Percentiles rank a stretch among this genome's conserved stretches.
These are phyloP conservation scores for Cyclostephanos tholiformis DNA, from an alignment of 108 stramenopile genomes.

Conservation along the genomic window DNA sequence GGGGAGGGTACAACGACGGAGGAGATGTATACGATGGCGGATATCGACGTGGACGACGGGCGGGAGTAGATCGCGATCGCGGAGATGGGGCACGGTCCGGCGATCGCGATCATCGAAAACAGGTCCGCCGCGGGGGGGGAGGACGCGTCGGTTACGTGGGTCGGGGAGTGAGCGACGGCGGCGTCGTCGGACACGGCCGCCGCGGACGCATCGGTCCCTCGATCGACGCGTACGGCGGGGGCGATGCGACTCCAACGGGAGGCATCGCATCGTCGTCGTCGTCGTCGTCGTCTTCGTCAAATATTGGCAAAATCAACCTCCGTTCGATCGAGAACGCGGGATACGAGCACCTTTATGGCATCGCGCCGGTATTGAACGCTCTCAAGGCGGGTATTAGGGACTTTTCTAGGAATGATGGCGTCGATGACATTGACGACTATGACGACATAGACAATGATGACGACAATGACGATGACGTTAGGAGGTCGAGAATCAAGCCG, in stretches of 20 bases:
- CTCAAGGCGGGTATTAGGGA: slow-evolving; percentile 67
- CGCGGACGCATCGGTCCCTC: not conserved
- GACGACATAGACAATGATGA: slow-evolving; percentile 29
- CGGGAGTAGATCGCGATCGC: no score
- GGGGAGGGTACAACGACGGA: slow-evolving; percentile 16
- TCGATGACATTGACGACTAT: no score
- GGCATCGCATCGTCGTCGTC: not conserved
- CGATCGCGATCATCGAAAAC: not conserved
- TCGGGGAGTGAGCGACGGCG: no score
- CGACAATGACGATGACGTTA: slow-evolving; percentile 18
- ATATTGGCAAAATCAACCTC: slow-evolving; percentile 66
- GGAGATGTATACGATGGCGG: slow-evolving; percentile 12
- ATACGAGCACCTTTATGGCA: slow-evolving; percentile 83
- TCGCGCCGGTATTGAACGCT: slow-evolving; percentile 83
- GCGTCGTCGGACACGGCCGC: slow-evolving; percentile 27
- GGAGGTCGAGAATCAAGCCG: slow-evolving; percentile 50
- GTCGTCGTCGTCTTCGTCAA: not conserved
- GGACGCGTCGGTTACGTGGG: not conserved
- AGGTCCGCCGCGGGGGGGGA: slow-evolving; percentile 6
- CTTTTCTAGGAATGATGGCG: slow-evolving; percentile 48
- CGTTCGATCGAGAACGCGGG: slow-evolving; percentile 73
- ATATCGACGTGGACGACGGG: slow-evolving; percentile 18
- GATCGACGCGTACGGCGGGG: no score
- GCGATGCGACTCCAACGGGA: not conserved
- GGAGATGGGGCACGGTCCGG: no score